These are phyloP conservation scores for Lecanicillium sp. DNA, from an alignment of 2,329 filamentous ascomycete genomes.

Conservation along the genomic window DNA sequence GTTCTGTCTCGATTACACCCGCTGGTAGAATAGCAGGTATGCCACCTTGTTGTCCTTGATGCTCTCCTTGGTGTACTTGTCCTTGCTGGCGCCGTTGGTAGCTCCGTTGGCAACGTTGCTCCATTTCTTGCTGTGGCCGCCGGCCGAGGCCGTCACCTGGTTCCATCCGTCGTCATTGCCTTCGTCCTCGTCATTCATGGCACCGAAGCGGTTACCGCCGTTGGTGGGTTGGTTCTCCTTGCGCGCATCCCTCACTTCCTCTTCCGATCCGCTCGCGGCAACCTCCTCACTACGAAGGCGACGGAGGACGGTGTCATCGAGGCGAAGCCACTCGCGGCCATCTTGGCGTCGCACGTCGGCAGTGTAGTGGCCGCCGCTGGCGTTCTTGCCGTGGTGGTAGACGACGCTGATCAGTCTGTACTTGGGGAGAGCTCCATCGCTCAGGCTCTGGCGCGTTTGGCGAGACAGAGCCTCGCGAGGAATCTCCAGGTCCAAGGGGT, in stretches of 20 bases:
- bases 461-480: slow-evolving; percentile 83
- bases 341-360: slow-evolving; percentile 95
- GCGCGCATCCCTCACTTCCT: slow-evolving; percentile 50
- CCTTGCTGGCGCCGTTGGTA: slow-evolving; percentile 46
- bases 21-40: slow-evolving; percentile 93
- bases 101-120: slow-evolving; percentile 60
- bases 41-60: slow-evolving; percentile 94
- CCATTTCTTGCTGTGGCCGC: slow-evolving; percentile 62
- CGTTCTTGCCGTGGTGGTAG: slow-evolving; percentile 96
- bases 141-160: slow-evolving; percentile 59
- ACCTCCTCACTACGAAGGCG: slow-evolving; percentile 84
- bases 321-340: slow-evolving; percentile 88
- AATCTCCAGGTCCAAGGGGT: slow-evolving; percentile 89
- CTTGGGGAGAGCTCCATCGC: slow-evolving; percentile 64
- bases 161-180: slow-evolving; percentile 74
- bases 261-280: slow-evolving; percentile 75
- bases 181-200: slow-evolving; percentile 59
- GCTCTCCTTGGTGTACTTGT: slow-evolving; percentile 53
- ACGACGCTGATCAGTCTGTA: slow-evolving; percentile 87
- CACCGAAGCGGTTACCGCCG: slow-evolving; percentile 68
- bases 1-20: slow-evolving; percentile 41
- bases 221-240: slow-evolving; percentile 24
- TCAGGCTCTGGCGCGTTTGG: slow-evolving; percentile 58
- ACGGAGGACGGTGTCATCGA: slow-evolving; percentile 88
- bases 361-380: slow-evolving; percentile 93